A percentile compares a stretch with the other conserved stretches of the same genome.
Evolutionary conservation across 179 eudicot genomes (phyloP).

Genomic region (Sideroxylon spinosum): DNA sequence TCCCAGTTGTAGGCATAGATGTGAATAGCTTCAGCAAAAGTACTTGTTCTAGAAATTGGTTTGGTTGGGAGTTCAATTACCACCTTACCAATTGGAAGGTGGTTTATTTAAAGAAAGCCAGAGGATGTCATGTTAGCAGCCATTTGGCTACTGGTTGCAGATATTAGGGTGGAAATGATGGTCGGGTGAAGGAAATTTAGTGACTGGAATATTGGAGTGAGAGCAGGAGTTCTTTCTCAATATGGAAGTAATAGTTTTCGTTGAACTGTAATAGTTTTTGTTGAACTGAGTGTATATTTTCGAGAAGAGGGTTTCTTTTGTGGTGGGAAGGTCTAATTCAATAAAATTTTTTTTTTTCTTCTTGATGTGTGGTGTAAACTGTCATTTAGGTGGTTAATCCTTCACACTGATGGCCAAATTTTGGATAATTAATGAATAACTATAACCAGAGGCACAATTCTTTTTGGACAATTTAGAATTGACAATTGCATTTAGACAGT

Average conservation of each 20-base stretch:
- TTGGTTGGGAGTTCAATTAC: neutral
- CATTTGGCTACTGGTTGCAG: neutral
- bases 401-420: neutral
- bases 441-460: neutral
- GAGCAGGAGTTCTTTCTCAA: neutral
- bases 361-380: too few species aligned
- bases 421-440: neutral
- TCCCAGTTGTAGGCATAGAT: neutral
- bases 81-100: neutral
- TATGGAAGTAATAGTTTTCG: neutral
- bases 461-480: neutral
- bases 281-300: neutral
- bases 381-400: neutral
- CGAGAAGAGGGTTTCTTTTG: neutral
- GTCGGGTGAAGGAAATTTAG: neutral
- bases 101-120: constrained; percentile 8
- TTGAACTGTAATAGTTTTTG: too few species aligned
- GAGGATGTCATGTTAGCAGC: neutral
- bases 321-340: too few species aligned
- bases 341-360: too few species aligned
- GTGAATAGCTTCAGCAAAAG: neutral
- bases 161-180: neutral
- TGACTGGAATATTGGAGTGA: neutral
- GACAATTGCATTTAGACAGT: too few species aligned
- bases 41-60: neutral